A percentile compares a stretch with the other conserved stretches of the same genome.
These are phyloP conservation scores for Pythium oligandrum DNA, from an alignment of 352 stramenopile species.

Conservation along the genomic window DNA sequence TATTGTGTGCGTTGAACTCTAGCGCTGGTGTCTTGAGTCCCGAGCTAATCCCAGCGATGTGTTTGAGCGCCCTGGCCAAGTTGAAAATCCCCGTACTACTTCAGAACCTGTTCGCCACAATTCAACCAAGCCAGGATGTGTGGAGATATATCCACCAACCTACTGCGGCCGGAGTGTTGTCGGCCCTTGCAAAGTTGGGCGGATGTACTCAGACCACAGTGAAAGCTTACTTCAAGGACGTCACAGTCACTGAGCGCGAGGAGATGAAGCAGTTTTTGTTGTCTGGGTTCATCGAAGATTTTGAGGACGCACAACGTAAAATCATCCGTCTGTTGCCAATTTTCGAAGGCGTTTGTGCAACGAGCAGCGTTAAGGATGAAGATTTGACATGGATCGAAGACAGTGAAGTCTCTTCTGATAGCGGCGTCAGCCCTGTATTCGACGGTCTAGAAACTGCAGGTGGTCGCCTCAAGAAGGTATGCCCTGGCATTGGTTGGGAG, in stretches of 20 bases:
- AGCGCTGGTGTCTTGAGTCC: constrained; percentile 42
- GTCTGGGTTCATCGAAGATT: constrained; percentile 29
- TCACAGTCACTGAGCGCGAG: constrained; percentile 26
- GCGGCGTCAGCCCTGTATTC: constrained; percentile 2
- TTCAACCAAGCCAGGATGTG: constrained; percentile 49
- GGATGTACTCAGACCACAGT: constrained; percentile 6
- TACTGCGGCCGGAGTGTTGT: constrained; percentile 48
- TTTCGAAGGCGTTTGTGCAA: constrained; percentile 31
- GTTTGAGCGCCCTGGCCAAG: constrained; percentile 14
- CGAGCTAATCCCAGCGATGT: constrained; percentile 39
- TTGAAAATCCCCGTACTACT: constrained; percentile 50
- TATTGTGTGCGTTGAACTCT: constrained; percentile 33
- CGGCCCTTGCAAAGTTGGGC: constrained; percentile 9
- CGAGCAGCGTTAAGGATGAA: constrained; percentile 7
- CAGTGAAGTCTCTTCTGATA: neutral
- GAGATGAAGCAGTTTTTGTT: constrained; percentile 43
- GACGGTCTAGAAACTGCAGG: neutral
- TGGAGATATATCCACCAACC: constrained; percentile 75
- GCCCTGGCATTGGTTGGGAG: constrained; percentile 25
- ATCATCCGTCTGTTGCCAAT: constrained; percentile 45
- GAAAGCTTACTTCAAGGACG: constrained; percentile 18
- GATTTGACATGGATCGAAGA: constrained; percentile 15
- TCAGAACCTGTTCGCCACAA: constrained; percentile 43
- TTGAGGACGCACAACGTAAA: constrained; percentile 23
- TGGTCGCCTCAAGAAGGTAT: constrained; percentile 1